Evolutionary conservation across 441 rosid species (phyloP).

Genomic region (Mallotus repandus): DNA sequence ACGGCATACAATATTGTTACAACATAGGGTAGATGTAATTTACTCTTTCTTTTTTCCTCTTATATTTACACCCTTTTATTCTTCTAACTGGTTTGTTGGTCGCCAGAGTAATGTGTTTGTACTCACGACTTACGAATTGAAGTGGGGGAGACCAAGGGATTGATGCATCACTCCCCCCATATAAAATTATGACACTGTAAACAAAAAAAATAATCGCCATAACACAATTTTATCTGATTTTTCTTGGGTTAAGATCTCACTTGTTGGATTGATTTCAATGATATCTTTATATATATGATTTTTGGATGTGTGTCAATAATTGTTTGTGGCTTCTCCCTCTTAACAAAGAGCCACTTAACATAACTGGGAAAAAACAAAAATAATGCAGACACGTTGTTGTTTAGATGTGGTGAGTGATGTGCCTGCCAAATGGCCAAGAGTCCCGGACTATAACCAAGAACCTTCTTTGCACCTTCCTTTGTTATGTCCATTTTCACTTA

Average conservation of each 20-base stretch:
- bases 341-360: neutral
- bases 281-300: neutral
- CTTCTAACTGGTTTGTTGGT: neutral
- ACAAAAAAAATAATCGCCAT: neutral
- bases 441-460: neutral
- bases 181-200: neutral
- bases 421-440: neutral
- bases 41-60: neutral
- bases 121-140: neutral
- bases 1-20: neutral
- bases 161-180: neutral
- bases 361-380: neutral
- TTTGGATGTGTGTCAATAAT: neutral
- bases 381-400: neutral
- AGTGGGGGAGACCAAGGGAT: neutral
- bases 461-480: conserved; percentile 10
- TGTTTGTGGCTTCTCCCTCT: neutral
- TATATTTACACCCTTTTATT: neutral
- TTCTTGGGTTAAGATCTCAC: neutral
- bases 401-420: neutral
- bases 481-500: neutral
- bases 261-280: too few relatives aligned
- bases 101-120: neutral
- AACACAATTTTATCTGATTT: conserved; percentile 1
- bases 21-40: neutral